Conservation (phyloP, 192 early-diverging fungal genomes). For the Chytriomyces sp. region DNA sequence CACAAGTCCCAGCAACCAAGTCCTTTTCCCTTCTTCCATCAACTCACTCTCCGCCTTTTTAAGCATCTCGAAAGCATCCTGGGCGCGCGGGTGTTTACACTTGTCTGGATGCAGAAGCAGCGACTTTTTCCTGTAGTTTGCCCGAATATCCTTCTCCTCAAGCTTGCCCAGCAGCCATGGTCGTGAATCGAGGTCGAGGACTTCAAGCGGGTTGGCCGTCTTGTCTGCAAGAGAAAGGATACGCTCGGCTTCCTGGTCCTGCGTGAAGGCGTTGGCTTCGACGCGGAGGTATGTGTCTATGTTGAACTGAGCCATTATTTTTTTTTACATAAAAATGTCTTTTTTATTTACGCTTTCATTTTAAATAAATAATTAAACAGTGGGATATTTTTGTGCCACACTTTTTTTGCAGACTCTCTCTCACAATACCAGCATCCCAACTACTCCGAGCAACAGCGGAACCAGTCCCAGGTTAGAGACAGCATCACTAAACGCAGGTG, state of each 20-base stretch:
- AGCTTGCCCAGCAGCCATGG: slow-evolving; percentile 32
- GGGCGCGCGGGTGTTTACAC: slow-evolving; percentile 57
- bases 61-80: slow-evolving; percentile 59
- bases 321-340: neutral
- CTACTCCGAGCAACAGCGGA: neutral
- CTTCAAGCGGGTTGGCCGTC: slow-evolving; percentile 47
- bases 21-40: slow-evolving; percentile 52
- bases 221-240: slow-evolving; percentile 46
- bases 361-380: neutral
- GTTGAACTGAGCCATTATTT: slow-evolving; percentile 2
- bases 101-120: slow-evolving; percentile 66
- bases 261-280: slow-evolving; percentile 49
- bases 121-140: slow-evolving; percentile 52
- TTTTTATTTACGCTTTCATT: no score
- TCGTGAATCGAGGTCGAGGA: slow-evolving; percentile 47
- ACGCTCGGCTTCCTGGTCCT: slow-evolving; percentile 56
- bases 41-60: slow-evolving; percentile 59
- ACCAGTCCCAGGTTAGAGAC: neutral
- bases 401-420: neutral
- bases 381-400: neutral
- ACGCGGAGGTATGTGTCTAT: slow-evolving; percentile 32
- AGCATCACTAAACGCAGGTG: neutral
- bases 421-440: neutral
- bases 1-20: slow-evolving; percentile 42
- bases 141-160: slow-evolving; percentile 41